Base-by-base conservation (phyloP, 176 grass and related monocot genomes). In the Rhynchospora pubera region DNA sequence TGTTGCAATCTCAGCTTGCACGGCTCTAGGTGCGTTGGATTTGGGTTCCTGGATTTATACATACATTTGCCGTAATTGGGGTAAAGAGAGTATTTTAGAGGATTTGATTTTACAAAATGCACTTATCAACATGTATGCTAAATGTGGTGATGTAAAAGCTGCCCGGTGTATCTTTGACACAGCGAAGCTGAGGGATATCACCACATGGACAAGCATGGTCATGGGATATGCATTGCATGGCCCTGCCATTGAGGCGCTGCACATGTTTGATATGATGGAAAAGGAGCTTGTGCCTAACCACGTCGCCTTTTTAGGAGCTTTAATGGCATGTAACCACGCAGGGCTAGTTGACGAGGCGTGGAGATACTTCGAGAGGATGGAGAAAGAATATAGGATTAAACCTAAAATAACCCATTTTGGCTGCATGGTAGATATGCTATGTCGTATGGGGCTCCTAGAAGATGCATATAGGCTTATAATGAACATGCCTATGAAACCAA, bases 391-490 rank as follows among this genome's bases (percentile, higher is more conserved):
- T 30, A 67, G 87, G 23, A 86, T 97, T 82, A 80, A 76, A 55
- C 95, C 92, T 64, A 84, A 86, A 60, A 79, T 82, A 1, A 93
- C 93, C 57, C 95, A 97, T 72, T 91, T 83, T 68, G 93, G 89
- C 64, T 93, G 85, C 75, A 88, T 97, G 88, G 90, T 97, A 86
- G 95, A 97, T 89, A 92, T 97, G 88, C 87, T 86, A 78, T 90
- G 92, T 71, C 90, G 94, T 66, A 85, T 89, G 63, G 91, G 94
- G 65, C 90, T 92, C 80, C 63, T 92, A 83, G 90, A 92, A 44
- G 83, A 93, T 32, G 88, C 87, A 69, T 91, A 94, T 79, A 78
- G 57, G 12, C 89, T 97, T 78, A 94, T 97, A 82, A 59, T 9
- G 4, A 45, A 94, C 15, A 89, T 94, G 69, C 77, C 78, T 12